Evolutionary conservation across 2,329 filamentous ascomycete genomes (phyloP).

Genomic region (Lasiodiplodia sp.): DNA sequence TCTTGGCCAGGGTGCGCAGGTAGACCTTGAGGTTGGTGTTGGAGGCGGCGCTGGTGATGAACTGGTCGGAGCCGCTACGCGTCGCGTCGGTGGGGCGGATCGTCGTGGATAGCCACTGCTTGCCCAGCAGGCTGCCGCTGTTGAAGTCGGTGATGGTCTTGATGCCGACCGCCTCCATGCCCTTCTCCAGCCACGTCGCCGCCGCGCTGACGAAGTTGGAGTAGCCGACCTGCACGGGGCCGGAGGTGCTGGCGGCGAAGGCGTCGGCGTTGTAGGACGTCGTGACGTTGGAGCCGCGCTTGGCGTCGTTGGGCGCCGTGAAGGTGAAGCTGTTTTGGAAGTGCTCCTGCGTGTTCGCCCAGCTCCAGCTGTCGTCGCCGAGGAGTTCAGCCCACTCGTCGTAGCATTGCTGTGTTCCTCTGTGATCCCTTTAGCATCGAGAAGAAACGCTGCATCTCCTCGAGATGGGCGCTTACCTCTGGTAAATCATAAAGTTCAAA

Average conservation of each 20-base stretch:
- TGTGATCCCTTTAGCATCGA: background rate
- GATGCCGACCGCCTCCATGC: constrained; percentile 38
- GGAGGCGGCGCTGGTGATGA: constrained; percentile 26
- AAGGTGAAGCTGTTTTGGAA: constrained; percentile 42
- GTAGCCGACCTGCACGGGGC: constrained; percentile 39
- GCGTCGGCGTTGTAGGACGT: constrained; percentile 34
- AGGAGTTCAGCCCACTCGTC: constrained; percentile 42
- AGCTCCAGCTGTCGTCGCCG: constrained; percentile 42
- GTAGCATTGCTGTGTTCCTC: constrained; percentile 34
- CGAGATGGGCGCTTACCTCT: constrained; percentile 28
- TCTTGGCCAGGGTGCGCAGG: constrained; percentile 42
- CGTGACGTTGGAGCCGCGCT: constrained; percentile 35
- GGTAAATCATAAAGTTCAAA: constrained; percentile 39
- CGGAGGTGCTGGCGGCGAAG: constrained; percentile 34
- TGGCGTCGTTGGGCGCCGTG: constrained; percentile 39
- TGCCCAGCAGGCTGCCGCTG: constrained; percentile 37
- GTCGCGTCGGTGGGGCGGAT: constrained; percentile 40
- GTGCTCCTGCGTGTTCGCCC: constrained; percentile 39
- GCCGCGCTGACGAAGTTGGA: constrained; percentile 40
- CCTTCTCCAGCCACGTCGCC: constrained; percentile 38
- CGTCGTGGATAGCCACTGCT: constrained; percentile 39
- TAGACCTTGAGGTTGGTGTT: constrained; percentile 39
- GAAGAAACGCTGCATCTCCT: no score
- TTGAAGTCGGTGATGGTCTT: constrained; percentile 35
- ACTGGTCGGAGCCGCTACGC: constrained; percentile 36